Percentiles rank a stretch among this genome's conserved stretches.
Evolutionary conservation across 768 basidiomycete species (phyloP).

Genomic region (Guyanaporus albipodus): DNA sequence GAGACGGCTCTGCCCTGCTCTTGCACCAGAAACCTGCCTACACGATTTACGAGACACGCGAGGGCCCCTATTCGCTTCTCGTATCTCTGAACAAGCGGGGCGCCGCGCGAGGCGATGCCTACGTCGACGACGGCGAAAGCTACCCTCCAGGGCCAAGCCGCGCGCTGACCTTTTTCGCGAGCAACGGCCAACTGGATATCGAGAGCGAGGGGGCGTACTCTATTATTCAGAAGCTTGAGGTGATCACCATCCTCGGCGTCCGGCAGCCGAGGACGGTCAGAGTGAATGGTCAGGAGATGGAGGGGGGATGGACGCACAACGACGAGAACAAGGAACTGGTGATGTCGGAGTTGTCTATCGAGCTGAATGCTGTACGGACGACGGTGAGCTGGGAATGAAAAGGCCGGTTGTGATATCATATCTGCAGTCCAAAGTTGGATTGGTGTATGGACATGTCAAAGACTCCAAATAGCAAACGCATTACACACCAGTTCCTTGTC

Average conservation of each 20-base stretch:
- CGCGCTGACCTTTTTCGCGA: constrained; percentile 42
- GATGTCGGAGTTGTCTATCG: constrained; percentile 33
- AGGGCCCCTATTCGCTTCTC: constrained; percentile 56
- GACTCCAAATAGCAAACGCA: no score
- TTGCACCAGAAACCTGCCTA: constrained; percentile 58
- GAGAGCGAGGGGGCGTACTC: constrained; percentile 21
- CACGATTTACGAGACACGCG: constrained; percentile 59
- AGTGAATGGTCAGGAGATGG: constrained; percentile 34
- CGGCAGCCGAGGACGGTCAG: constrained; percentile 38
- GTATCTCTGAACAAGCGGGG: constrained; percentile 47
- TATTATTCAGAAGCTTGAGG: constrained; percentile 42
- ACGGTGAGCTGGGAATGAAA: constrained; percentile 34
- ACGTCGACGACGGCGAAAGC: constrained; percentile 59
- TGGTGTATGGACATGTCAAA: no score
- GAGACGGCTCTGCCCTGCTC: constrained; percentile 59
- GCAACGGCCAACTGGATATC: constrained; percentile 35
- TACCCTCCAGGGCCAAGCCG: constrained; percentile 49
- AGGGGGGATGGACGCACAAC: constrained; percentile 41
- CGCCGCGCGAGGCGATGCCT: constrained; percentile 53
- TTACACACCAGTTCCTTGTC: no score
- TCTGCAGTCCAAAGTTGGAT: no score
- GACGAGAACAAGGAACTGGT: constrained; percentile 40
- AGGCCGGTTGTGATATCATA: background rate
- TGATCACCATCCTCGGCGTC: constrained; percentile 57
- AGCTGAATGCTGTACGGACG: constrained; percentile 39